These are phyloP conservation scores for Vitis cinerea DNA, from an alignment of 164 flowering plant species.

Conservation along the genomic window DNA sequence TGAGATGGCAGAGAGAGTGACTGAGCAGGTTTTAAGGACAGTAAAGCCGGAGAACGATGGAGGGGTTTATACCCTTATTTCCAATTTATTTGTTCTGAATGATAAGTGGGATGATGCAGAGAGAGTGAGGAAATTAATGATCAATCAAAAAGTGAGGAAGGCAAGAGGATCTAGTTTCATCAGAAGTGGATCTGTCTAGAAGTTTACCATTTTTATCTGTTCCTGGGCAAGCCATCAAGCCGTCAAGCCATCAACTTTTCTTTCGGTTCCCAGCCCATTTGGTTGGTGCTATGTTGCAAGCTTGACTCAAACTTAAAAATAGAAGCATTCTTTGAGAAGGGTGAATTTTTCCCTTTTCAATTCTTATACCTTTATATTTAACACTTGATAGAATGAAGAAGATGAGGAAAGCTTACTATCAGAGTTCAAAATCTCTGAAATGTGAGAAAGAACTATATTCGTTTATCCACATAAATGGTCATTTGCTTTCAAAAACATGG, in stretches of 20 bases:
- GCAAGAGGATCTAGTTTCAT: slow-evolving; percentile 52
- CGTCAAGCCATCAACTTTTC: neutral
- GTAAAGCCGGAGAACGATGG: slow-evolving; percentile 57
- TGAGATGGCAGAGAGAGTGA: slow-evolving; percentile 59
- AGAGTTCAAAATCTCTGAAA: no score
- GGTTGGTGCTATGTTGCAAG: no score
- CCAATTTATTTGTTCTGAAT: slow-evolving; percentile 47
- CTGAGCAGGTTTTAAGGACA: slow-evolving; percentile 39
- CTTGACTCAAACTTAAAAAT: neutral
- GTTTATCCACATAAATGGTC: no score
- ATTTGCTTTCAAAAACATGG: no score
- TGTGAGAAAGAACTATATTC: no score
- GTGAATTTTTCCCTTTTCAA: neutral
- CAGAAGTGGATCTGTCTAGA: slow-evolving; percentile 13
- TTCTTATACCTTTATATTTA: neutral
- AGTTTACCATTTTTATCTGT: neutral
- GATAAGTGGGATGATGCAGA: slow-evolving; percentile 62
- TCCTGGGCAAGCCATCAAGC: neutral
- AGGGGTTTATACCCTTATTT: slow-evolving; percentile 58
- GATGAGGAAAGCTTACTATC: no score
- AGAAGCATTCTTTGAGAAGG: neutral
- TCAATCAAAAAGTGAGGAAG: slow-evolving; percentile 45
- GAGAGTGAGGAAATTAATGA: slow-evolving; percentile 48
- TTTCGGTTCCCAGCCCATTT: neutral
- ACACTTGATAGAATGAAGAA: neutral